A percentile compares a stretch with the other conserved stretches of the same genome.
phyloP scores from a whole-genome alignment of 2,329 filamentous ascomycete genomes.

The Beauveria rudraprayagi region DNA sequence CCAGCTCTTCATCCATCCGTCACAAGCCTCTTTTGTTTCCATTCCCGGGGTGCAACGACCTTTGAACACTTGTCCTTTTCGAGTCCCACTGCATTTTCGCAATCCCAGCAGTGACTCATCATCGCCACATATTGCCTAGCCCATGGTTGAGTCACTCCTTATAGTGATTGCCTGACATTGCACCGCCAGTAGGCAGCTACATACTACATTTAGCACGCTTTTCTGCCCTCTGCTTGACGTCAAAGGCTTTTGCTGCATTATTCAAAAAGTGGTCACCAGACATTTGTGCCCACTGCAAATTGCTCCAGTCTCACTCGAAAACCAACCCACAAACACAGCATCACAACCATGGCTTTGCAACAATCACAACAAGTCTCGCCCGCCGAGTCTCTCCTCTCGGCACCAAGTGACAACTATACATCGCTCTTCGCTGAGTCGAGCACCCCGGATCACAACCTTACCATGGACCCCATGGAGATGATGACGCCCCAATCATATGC shows the following conservation, averaged over 20 bases:
- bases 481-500: slow-evolving; percentile 38
- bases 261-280: slow-evolving; percentile 1
- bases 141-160: slow-evolving; percentile 8
- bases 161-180: slow-evolving; percentile 12
- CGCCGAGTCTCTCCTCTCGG: slow-evolving; percentile 45
- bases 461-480: slow-evolving; percentile 40
- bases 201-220: background rate
- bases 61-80: slow-evolving; percentile 22
- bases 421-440: slow-evolving; percentile 36
- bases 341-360: slow-evolving; percentile 8
- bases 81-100: slow-evolving; percentile 4
- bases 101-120: slow-evolving; percentile 17
- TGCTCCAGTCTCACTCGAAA: background rate
- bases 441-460: slow-evolving; percentile 21
- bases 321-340: slow-evolving; percentile 9
- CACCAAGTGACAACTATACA: slow-evolving; percentile 39
- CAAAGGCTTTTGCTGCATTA: background rate
- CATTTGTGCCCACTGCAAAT: background rate
- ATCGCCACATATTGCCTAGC: slow-evolving; percentile 6
- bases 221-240: slow-evolving; percentile 17
- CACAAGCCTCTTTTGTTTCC: background rate
- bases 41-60: slow-evolving; percentile 10
- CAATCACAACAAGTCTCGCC: slow-evolving; percentile 33
- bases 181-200: slow-evolving; percentile 5
- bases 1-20: background rate